These are phyloP conservation scores for Colletotrichum sp. DNA, from an alignment of 2,329 filamentous ascomycete species.

Conservation along the genomic window DNA sequence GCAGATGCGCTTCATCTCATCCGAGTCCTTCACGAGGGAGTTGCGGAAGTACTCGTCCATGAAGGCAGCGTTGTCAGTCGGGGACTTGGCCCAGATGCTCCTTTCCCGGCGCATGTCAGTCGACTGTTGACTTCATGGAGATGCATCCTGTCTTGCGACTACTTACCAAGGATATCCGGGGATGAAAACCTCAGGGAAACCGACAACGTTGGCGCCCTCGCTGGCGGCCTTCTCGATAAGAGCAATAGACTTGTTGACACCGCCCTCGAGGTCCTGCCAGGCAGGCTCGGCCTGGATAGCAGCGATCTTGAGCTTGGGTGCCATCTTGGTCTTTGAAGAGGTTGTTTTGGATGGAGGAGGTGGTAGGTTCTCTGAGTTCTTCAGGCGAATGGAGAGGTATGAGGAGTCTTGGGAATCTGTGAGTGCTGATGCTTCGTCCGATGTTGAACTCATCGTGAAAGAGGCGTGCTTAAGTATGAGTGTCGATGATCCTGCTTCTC, in stretches of 20 bases:
- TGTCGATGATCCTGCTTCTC: neutral
- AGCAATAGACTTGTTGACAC: constrained; percentile 39
- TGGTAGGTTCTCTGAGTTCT: neutral
- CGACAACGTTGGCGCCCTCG: constrained; percentile 35
- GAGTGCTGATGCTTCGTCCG: neutral
- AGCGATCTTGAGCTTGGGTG: constrained; percentile 25
- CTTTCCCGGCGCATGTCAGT: constrained; percentile 13
- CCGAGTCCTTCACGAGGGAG: constrained; percentile 40
- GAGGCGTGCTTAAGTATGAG: neutral
- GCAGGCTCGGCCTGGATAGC: constrained; percentile 29
- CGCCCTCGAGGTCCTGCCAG: constrained; percentile 29
- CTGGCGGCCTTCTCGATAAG: constrained; percentile 34
- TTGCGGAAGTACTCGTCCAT: constrained; percentile 50
- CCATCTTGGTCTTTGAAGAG: neutral
- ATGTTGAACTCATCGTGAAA: neutral
- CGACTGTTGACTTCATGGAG: neutral
- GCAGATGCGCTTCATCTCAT: constrained; percentile 46
- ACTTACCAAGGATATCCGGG: constrained; percentile 49
- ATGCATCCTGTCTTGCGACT: neutral
- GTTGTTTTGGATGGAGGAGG: neutral
- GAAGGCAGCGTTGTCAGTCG: constrained; percentile 36
- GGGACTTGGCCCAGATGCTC: constrained; percentile 31
- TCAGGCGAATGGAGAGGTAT: neutral
- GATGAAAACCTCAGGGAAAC: constrained; percentile 51
- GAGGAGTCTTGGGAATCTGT: neutral